Base-by-base conservation (phyloP, 148 eudicot species). In the Nyssa sinensis region DNA sequence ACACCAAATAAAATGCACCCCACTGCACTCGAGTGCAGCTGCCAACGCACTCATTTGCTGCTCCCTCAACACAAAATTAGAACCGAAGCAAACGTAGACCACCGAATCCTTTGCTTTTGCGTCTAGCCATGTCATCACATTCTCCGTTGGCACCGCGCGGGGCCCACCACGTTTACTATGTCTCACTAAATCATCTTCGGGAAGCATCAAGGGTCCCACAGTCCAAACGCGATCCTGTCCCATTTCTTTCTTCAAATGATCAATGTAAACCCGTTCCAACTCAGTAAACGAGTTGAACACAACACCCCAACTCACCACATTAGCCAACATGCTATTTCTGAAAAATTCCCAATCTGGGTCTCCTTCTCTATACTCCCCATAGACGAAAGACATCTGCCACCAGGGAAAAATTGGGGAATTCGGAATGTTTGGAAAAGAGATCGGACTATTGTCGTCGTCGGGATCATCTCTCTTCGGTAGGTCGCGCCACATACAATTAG, bases 21-120 rank as follows among this genome's bases (percentile, higher is more conserved):
- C 77, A 31, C 88, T 79, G 62, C 32, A 49, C 59, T 91, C 90
- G 17, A 89, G 80, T 24, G 87, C 39, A 31, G 27, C 63, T 0
- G 91, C 87, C 25, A 93, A 44, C 12, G 79, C 88, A 51, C 79
- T 82, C 76, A 79, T 74, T 76, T 89, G 94, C 51, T 80, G n/a
- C 70, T 17, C 68, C 34, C 23, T 81, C 23, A 89, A 69, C 47
- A 47, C 23, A 7, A 77, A 75, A 16, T 86, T 90, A 51, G 89
- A 91, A n/a, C 96, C 96, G 67, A 91, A 89, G 71, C 92, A 87
- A 31, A 91, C 88, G 51, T 84, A 89, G 28, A 93, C 32, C 21
- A 93, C 92, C 24, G 86, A 81, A 6, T 58, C 81, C 73, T 86
- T 85, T 17, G 64, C 79, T 3, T 81, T 82, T 37, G 16, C 32